phyloP scores from a whole-genome alignment of 441 rosid species.

The Codiaeum variegatum region DNA sequence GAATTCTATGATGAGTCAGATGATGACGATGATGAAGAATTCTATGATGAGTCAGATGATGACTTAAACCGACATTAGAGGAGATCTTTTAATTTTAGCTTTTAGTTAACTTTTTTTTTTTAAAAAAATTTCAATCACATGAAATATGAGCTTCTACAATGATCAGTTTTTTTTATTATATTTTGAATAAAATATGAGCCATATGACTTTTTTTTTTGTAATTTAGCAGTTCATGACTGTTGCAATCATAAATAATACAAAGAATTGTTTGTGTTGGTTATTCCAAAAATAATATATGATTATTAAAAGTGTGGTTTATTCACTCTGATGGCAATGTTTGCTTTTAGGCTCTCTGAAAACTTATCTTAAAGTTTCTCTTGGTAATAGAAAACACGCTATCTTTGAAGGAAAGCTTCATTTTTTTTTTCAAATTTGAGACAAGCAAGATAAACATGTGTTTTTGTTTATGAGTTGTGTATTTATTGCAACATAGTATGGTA shows the following conservation, averaged over 20 bases:
- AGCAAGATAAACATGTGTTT: slow-evolving; percentile 52
- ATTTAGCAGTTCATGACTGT: background rate
- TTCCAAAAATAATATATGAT: background rate
- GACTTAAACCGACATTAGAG: no score
- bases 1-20: slow-evolving; percentile 62
- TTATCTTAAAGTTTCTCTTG: slow-evolving; percentile 24
- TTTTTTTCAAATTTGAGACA: slow-evolving; percentile 79
- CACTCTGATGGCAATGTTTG: background rate
- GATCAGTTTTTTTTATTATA: no score
- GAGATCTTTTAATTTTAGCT: no score
- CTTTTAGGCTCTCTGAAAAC: slow-evolving; percentile 59
- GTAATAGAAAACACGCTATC: slow-evolving; percentile 22
- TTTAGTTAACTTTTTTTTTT: no score
- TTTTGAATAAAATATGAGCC: no score
- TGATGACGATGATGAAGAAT: slow-evolving; percentile 76
- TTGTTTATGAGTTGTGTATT: background rate
- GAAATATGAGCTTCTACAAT: no score
- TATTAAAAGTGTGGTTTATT: background rate
- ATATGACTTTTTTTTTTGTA: no score
- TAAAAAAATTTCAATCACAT: no score
- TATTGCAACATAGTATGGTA: background rate
- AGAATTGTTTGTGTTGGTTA: background rate
- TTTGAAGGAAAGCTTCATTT: slow-evolving; percentile 66
- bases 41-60: slow-evolving; percentile 87
- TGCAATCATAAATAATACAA: background rate